Conservation (phyloP, 2,329 filamentous ascomycete genomes). For the Verticillium dahliae region DNA sequence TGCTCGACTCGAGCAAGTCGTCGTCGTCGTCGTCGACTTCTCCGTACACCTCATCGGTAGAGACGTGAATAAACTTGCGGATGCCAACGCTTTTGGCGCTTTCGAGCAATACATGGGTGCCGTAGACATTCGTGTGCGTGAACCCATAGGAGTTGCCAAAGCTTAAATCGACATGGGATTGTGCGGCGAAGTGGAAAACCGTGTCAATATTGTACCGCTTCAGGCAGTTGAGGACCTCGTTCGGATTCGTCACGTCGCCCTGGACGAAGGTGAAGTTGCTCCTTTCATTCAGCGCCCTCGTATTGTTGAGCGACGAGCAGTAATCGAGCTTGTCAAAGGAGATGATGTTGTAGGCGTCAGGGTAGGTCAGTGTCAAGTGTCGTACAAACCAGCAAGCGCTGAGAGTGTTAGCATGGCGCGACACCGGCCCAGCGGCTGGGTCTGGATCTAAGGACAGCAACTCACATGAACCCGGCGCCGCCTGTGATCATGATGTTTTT, state of each 20-base stretch:
- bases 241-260: conserved; percentile 68
- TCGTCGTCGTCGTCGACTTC: conserved; percentile 68
- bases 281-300: conserved; percentile 57
- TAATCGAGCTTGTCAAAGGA: conserved; percentile 84
- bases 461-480: conserved; percentile 80
- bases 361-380: conserved; percentile 69
- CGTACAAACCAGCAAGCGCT: conserved; percentile 80
- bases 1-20: conserved; percentile 65
- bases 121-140: conserved; percentile 75
- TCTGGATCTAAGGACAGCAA: conserved; percentile 5
- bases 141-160: conserved; percentile 80
- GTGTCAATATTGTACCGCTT: conserved; percentile 69
- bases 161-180: conserved; percentile 76
- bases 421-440: not conserved
- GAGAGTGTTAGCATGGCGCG: not conserved
- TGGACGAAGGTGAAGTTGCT: conserved; percentile 75
- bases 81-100: conserved; percentile 66
- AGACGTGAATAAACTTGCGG: conserved; percentile 72
- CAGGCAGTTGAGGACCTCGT: conserved; percentile 64
- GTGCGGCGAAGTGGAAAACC: conserved; percentile 79
- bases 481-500: conserved; percentile 81
- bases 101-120: conserved; percentile 77
- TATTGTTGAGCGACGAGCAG: conserved; percentile 76
- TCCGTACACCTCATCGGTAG: conserved; percentile 81
- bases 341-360: conserved; percentile 67